Evolutionary conservation across 179 eudicot species (phyloP).

Genomic region (Amaranthus tricolor): DNA sequence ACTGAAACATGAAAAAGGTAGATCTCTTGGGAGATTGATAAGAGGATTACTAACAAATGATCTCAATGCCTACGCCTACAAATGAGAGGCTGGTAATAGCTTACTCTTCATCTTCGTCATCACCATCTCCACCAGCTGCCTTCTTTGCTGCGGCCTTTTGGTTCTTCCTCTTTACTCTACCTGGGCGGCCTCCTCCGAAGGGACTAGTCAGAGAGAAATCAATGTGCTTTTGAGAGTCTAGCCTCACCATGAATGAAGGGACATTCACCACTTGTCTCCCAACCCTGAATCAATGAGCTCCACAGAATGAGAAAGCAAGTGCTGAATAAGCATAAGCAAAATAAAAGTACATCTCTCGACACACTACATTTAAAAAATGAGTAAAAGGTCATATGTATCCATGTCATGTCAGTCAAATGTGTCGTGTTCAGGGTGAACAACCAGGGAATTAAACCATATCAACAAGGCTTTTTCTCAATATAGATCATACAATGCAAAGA

Average conservation of each 20-base stretch:
- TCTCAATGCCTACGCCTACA: not conserved
- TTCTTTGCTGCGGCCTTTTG: conserved; percentile 70
- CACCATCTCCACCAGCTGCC: conserved; percentile 70
- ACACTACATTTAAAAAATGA: no score
- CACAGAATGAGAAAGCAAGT: not conserved
- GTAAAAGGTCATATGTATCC: no score
- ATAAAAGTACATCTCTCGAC: not conserved
- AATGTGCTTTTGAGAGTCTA: conserved; percentile 76
- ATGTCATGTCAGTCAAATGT: no score
- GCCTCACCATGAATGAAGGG: conserved; percentile 68
- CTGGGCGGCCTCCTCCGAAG: conserved; percentile 75
- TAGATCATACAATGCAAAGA: no score
- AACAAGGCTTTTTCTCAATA: no score
- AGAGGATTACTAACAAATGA: conserved; percentile 1
- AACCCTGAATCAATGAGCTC: conserved; percentile 36
- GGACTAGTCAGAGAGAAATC: conserved; percentile 76
- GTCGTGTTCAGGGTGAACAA: no score
- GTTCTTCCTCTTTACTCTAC: conserved; percentile 84
- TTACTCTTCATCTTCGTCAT: conserved; percentile 70
- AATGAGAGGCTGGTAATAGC: not conserved
- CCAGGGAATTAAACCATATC: no score
- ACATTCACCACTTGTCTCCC: conserved; percentile 79
- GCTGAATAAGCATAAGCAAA: not conserved
- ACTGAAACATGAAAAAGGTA: not conserved
- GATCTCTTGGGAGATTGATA: not conserved